Evolutionary conservation across 495 filamentous ascomycete species (phyloP), one percentile per base, ranked within the genome.

Genomic region (Annulohypoxylon maeteangense): DNA sequence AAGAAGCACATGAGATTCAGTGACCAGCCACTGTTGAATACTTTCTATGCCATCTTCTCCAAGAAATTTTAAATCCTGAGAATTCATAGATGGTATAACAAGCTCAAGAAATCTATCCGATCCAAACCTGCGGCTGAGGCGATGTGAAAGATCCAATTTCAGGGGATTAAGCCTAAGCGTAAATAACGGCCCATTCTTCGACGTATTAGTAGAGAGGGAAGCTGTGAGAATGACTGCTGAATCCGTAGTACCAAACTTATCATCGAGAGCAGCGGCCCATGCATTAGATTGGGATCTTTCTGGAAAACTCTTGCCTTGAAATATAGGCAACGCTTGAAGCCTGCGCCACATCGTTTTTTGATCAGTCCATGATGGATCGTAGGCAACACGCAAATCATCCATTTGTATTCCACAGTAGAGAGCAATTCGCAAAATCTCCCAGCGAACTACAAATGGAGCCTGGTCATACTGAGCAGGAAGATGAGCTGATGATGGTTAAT

Each of bases 41-140:
- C 70, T 47, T 3, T 83, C 78, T 20, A 79, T 8, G 7, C 74
- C 71, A 10, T 68, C 62, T 11, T 72, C 62, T 12, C 68, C 67
- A 11, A 72, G 34, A 4, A 62, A 59, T 38, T 74, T 78, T 7
- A 80, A 20, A 7, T 76, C 58, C 5, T 55, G 23, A 2, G 75
- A 67, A 1, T 72, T 66, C 11, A 71, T 74, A 1, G 79, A 78
- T 7, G 83, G 80, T 23, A 84, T 66, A 6, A 80, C 66, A 4
- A 85, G 65, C 23, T 85, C 82, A 36, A 85, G 69, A 36, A 84
- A 84, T 7, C 82, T 78, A 48, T 85, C 83, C 4, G 80, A 70
- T 4, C 82, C 83, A 59, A 85, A 84, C n/a, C 78, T 79, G 48
- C 83, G 74, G n/a, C 74, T 76, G 11, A 85, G 73, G 11, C 83